Evolutionary conservation across 345 rosid genomes (phyloP), one percentile per base, ranked within the genome.

Genomic region (Turnera subulata): DNA sequence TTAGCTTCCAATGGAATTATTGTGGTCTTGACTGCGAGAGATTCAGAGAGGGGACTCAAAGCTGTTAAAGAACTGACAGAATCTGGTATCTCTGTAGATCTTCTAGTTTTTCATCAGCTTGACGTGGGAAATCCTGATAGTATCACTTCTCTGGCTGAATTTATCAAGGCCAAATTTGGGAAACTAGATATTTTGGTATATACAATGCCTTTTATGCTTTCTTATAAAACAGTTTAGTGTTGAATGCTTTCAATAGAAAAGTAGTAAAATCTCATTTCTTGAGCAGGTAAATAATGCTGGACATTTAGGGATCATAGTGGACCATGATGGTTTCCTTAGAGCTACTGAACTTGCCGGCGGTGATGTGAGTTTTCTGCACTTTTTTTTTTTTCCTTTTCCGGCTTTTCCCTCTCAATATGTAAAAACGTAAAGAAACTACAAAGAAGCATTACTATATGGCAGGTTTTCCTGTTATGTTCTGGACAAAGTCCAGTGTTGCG

Each of bases 271-370:
- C n/a, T n/a, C n/a, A n/a, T n/a, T n/a, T n/a, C n/a, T n/a, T 71
- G 49, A 50, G n/a, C 62, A 82, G 86, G 83, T 82, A 45, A 82
- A 76, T 55, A 76, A 74, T 64, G 77, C 75, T 1, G 84, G 77
- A 19, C 44, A 69, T 22, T 1, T 9, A 25, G 76, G 75, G 18
- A 1, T 11, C 45, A 32, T 11, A 11, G 0, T 68, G 2, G 67
- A 82, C 43, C 12, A 0, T 5, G 64, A 69, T 13, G 62, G 35
- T 39, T 14, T n/a, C n/a, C n/a, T n/a, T 67, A 1, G 47, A n/a
- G 64, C 51, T 14, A 18, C 47, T 18, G 52, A 58, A 12, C 47
- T 26, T 26, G 0, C 54, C 54, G 68, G 70, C 58, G 72, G 46
- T 9, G 32, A 39, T 19, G 62, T 42, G n/a, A n/a, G n/a, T n/a